Conservation (phyloP, 2,329 filamentous ascomycete genomes). For the Trichoderma asperellum region DNA sequence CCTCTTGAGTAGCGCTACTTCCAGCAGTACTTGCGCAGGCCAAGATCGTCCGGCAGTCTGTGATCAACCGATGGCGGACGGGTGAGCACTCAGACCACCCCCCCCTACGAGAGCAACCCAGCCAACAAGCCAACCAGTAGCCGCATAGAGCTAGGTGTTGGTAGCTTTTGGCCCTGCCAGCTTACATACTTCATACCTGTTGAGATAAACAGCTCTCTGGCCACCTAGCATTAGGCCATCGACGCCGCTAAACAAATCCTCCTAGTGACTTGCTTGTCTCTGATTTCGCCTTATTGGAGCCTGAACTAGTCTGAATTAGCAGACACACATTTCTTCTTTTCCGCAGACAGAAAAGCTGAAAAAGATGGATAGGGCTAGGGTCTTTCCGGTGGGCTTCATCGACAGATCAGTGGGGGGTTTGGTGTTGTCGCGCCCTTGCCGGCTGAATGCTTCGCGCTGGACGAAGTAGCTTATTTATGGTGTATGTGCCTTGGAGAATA, state of each 20-base stretch:
- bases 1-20: background rate
- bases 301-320: background rate
- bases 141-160: background rate
- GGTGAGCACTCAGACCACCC: constrained; percentile 7
- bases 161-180: background rate
- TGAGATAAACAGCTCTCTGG: background rate
- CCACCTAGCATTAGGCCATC: background rate
- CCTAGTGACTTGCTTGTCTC: background rate
- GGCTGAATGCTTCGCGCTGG: background rate
- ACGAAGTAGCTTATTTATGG: background rate
- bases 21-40: background rate
- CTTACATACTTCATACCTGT: background rate
- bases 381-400: background rate
- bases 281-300: background rate
- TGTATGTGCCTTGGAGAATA: background rate
- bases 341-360: background rate
- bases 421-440: background rate
- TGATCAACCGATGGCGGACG: constrained; percentile 14
- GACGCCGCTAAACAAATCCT: background rate
- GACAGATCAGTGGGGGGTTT: constrained; percentile 6
- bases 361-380: background rate
- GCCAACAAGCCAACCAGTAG: constrained; percentile 7
- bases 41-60: constrained; percentile 19
- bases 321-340: background rate
- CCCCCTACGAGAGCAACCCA: background rate